A percentile compares a stretch with the other conserved stretches of the same genome.
Evolutionary conservation across 441 rosid genomes (phyloP).

Genomic region (Brassica balearica): DNA sequence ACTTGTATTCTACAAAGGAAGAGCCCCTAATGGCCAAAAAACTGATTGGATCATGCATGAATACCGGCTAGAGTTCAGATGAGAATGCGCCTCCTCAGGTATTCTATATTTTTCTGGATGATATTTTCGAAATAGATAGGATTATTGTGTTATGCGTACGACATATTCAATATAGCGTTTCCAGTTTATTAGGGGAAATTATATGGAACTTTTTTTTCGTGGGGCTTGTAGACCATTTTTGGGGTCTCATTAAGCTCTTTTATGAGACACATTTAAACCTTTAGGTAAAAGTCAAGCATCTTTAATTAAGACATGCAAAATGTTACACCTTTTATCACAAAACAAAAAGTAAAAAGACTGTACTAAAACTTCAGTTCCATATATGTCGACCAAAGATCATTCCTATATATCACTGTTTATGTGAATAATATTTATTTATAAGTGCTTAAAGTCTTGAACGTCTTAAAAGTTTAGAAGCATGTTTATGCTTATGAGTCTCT

Average conservation of each 20-base stretch:
- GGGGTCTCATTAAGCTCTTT: conserved; percentile 37
- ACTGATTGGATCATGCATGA: conserved; percentile 97
- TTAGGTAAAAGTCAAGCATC: conserved; percentile 39
- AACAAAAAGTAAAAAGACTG: conserved; percentile 31
- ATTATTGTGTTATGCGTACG: background rate
- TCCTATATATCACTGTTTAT: conserved; percentile 20
- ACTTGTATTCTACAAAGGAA: conserved; percentile 90
- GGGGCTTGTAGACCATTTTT: conserved; percentile 29
- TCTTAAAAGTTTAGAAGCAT: background rate
- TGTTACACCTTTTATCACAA: conserved; percentile 35
- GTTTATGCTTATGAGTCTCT: conserved; percentile 21
- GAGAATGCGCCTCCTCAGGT: conserved; percentile 97
- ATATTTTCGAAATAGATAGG: background rate
- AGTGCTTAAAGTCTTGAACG: background rate
- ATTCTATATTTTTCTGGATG: conserved; percentile 23
- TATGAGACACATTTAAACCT: conserved; percentile 30
- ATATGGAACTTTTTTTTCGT: conserved; percentile 6
- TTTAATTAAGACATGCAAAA: conserved; percentile 41
- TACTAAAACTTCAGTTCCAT: conserved; percentile 35
- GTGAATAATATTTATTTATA: conserved; percentile 5
- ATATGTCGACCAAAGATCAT: conserved; percentile 35
- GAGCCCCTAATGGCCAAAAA: conserved; percentile 97
- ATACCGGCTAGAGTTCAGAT: conserved; percentile 83
- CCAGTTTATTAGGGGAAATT: background rate
- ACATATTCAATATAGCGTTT: conserved; percentile 5